phyloP scores from a whole-genome alignment of 495 filamentous ascomycete species.

The Xylaria palmicola region DNA sequence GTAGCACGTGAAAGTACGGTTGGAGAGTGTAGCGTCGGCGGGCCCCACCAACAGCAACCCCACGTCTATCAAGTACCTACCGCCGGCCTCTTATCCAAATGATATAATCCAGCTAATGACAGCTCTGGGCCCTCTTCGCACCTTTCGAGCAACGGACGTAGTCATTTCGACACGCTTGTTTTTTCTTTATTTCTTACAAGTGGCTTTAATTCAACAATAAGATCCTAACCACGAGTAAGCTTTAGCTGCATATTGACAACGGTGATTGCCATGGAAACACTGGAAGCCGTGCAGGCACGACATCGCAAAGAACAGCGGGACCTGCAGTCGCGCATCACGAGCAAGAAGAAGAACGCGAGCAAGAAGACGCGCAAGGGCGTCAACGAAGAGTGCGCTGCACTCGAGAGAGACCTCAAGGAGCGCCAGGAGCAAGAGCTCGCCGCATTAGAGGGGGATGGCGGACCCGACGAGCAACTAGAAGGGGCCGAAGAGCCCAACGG shows the following conservation, averaged over 20 bases:
- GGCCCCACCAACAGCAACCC: too few relatives aligned
- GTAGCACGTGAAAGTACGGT: too few relatives aligned
- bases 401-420: constrained; percentile 68
- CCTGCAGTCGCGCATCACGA: constrained; percentile 77
- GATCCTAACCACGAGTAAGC: too few relatives aligned
- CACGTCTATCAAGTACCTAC: too few relatives aligned
- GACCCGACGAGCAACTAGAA: constrained; percentile 16
- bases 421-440: constrained; percentile 66
- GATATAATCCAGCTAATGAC: too few relatives aligned
- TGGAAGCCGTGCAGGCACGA: constrained; percentile 74
- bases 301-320: constrained; percentile 90
- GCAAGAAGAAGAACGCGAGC: constrained; percentile 92
- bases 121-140: neutral
- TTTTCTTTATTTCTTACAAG: too few relatives aligned
- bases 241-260: neutral
- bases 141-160: neutral
- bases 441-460: constrained; percentile 47
- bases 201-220: too few relatives aligned
- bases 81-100: too few relatives aligned
- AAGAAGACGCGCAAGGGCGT: constrained; percentile 94
- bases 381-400: constrained; percentile 75
- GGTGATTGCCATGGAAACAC: constrained; percentile 32
- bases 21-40: too few relatives aligned
- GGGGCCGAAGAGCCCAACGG: constrained; percentile 20
- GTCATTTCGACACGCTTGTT: neutral